Evolutionary conservation across 495 filamentous ascomycete genomes (phyloP).

Genomic region (Hypoxylon lienhwacheense): DNA sequence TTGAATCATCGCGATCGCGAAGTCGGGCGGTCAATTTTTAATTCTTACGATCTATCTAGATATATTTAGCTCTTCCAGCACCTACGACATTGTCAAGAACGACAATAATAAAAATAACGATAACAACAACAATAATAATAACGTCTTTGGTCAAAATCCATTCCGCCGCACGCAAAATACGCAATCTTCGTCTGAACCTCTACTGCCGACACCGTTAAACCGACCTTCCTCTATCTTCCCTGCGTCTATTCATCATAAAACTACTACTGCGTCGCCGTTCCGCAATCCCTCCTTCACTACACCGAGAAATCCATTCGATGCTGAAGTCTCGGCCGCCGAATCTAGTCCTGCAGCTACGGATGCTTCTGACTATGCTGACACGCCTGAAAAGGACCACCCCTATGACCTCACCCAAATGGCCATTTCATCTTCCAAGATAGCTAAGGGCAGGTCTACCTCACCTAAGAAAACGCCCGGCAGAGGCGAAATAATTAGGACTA

Average conservation of each 20-base stretch:
- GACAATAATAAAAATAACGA: conserved; percentile 28
- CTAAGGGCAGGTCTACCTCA: conserved; percentile 44
- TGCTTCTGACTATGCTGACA: conserved; percentile 62
- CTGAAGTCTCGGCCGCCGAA: conserved; percentile 73
- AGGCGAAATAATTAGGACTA: conserved; percentile 44
- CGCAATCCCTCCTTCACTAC: conserved; percentile 75
- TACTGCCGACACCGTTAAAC: conserved; percentile 42
- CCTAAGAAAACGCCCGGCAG: conserved; percentile 49
- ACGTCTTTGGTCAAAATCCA: conserved; percentile 35
- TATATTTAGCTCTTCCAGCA: conserved; percentile 20
- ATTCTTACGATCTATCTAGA: conserved; percentile 5
- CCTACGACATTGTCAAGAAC: conserved; percentile 9
- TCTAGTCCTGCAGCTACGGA: conserved; percentile 70
- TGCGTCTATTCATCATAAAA: conserved; percentile 38
- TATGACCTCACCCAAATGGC: conserved; percentile 42
- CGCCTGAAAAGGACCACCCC: conserved; percentile 46
- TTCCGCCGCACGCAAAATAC: conserved; percentile 41
- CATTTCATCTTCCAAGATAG: conserved; percentile 44
- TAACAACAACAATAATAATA: conserved; percentile 6
- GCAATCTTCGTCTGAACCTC: conserved; percentile 40
- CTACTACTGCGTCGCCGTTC: conserved; percentile 54
- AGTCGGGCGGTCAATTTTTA: conserved; percentile 4
- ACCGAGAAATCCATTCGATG: conserved; percentile 69
- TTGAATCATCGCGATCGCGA: conserved; percentile 4
- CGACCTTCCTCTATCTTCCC: conserved; percentile 41